Percentiles rank a stretch among this genome's conserved stretches.
Evolutionary conservation across 257 asterid genomes (phyloP).

Genomic region (Misopates orontium): DNA sequence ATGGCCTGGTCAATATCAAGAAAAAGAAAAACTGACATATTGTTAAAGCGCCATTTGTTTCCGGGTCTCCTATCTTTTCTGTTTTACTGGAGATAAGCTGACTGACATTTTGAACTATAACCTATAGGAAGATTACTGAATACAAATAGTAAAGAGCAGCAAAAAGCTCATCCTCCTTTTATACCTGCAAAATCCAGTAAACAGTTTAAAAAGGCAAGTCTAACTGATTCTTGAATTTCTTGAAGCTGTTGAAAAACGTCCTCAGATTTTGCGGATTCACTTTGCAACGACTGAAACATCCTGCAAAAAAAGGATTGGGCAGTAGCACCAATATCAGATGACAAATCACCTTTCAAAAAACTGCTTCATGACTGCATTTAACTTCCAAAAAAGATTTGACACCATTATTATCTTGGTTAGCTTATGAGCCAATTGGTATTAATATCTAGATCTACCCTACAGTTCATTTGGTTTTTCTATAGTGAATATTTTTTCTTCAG

Average conservation of each 20-base stretch:
- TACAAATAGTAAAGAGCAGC: not conserved
- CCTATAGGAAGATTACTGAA: slow-evolving; percentile 7
- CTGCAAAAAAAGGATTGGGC: slow-evolving; percentile 44
- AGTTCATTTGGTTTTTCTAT: too few relatives aligned
- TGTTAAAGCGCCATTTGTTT: slow-evolving; percentile 28
- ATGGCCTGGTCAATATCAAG: slow-evolving; percentile 58
- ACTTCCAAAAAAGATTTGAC: not conserved
- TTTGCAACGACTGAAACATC: slow-evolving; percentile 75
- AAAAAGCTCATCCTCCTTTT: slow-evolving; percentile 26
- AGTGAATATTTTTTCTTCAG: too few relatives aligned
- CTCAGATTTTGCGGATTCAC: slow-evolving; percentile 75
- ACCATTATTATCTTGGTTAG: too few relatives aligned
- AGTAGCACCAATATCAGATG: slow-evolving; percentile 15
- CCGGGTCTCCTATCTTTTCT: not conserved
- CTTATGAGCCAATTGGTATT: too few relatives aligned
- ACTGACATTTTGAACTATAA: slow-evolving; percentile 2
- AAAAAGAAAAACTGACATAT: not conserved
- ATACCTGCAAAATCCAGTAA: slow-evolving; percentile 91
- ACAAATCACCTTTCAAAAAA: slow-evolving; percentile 21
- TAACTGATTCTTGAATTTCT: slow-evolving; percentile 87
- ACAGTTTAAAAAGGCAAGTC: slow-evolving; percentile 87
- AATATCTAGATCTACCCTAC: too few relatives aligned
- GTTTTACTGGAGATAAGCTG: not conserved
- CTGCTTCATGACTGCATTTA: slow-evolving; percentile 12
- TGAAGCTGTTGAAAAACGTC: slow-evolving; percentile 75